Conservation (phyloP, 2,329 filamentous ascomycete genomes). For the Cladosporium colombiae region DNA sequence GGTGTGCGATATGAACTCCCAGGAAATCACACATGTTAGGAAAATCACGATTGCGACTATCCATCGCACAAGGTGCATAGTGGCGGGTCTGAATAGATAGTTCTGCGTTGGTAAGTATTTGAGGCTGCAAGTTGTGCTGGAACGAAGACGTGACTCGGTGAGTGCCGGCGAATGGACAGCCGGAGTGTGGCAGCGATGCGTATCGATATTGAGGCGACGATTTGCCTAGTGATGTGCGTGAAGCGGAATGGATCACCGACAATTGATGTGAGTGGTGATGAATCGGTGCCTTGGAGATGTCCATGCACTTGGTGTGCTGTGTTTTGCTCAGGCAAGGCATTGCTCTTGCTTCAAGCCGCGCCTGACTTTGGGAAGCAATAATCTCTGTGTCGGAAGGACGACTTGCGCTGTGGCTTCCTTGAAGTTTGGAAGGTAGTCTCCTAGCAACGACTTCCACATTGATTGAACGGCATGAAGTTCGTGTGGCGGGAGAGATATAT, state of each 20-base stretch:
- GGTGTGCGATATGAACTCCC: neutral
- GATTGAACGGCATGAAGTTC: neutral
- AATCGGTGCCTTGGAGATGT: neutral
- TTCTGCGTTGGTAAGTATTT: neutral
- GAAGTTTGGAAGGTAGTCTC: neutral
- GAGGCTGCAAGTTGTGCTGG: neutral
- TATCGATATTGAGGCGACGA: neutral
- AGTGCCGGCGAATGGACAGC: neutral
- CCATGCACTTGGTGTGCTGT: neutral
- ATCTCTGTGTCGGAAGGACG: neutral
- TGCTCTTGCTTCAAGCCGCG: neutral
- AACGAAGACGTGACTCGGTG: neutral
- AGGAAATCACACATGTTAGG: neutral
- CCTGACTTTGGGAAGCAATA: neutral
- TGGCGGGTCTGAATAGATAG: neutral
- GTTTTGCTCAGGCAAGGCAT: neutral
- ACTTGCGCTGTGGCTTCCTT: neutral
- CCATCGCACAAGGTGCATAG: neutral
- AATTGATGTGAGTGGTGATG: neutral
- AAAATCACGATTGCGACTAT: neutral
- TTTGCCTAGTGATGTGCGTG: neutral
- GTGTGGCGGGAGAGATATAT: neutral
- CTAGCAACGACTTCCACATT: neutral
- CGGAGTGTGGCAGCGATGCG: neutral
- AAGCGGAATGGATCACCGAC: neutral